phyloP scores from a whole-genome alignment of 2,329 filamentous ascomycete species.

The Parastagonospora nodorum region DNA sequence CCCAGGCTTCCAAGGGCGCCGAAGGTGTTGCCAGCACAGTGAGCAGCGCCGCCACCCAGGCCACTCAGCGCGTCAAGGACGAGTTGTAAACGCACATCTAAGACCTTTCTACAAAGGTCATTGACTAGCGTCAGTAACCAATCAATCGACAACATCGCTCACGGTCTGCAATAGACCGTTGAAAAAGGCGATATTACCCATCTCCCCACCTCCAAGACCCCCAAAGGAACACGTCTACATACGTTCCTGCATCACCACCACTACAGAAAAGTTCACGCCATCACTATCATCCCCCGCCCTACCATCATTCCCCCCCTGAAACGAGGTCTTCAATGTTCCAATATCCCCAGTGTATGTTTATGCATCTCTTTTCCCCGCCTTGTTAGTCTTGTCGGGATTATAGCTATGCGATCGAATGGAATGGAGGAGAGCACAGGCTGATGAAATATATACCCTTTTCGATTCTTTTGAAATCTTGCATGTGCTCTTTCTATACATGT shows the following conservation, averaged over 20 bases:
- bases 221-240: too few species aligned
- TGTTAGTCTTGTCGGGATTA: not conserved
- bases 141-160: not conserved
- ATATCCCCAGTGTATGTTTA: too few species aligned
- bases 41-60: slow-evolving; percentile 40
- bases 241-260: too few species aligned
- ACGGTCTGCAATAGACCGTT: not conserved
- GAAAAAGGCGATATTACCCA: too few species aligned
- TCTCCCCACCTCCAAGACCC: too few species aligned
- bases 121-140: not conserved
- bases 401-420: not conserved
- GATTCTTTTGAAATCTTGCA: too few species aligned
- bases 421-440: not conserved
- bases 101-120: not conserved
- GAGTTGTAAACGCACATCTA: slow-evolving; percentile 51
- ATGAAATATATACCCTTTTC: slow-evolving; percentile 14
- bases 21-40: slow-evolving; percentile 56
- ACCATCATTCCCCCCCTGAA: too few species aligned
- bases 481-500: too few species aligned
- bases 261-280: too few species aligned
- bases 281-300: too few species aligned
- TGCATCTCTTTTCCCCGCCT: not conserved
- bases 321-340: too few species aligned
- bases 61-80: slow-evolving; percentile 55
- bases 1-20: slow-evolving; percentile 44